These are phyloP conservation scores for Clavariopsis aquatica DNA, from an alignment of 495 filamentous ascomycete genomes.

Conservation along the genomic window DNA sequence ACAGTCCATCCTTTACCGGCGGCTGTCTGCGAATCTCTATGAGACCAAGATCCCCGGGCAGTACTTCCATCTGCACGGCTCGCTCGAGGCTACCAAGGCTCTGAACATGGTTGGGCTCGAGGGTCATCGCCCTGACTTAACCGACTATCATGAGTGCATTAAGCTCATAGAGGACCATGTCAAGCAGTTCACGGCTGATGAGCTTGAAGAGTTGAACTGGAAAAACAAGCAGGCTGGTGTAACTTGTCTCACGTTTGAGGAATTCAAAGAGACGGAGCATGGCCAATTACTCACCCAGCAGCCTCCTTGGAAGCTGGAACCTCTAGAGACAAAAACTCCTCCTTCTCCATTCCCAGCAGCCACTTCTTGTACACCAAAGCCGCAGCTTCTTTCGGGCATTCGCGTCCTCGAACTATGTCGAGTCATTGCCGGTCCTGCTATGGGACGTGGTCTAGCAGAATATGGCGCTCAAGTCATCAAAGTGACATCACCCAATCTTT, in stretches of 20 bases:
- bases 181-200: constrained; percentile 59
- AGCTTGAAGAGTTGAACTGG: constrained; percentile 67
- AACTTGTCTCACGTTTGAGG: constrained; percentile 63
- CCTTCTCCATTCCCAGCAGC: constrained; percentile 54
- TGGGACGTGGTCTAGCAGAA: constrained; percentile 34
- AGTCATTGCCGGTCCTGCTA: constrained; percentile 51
- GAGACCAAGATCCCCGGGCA: constrained; percentile 63
- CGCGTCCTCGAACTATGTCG: constrained; percentile 35
- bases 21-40: constrained; percentile 75
- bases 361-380: constrained; percentile 22
- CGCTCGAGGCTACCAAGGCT: constrained; percentile 67
- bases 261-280: constrained; percentile 64
- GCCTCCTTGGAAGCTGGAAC: constrained; percentile 57
- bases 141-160: constrained; percentile 66
- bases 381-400: constrained; percentile 34
- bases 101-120: constrained; percentile 73
- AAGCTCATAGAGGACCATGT: constrained; percentile 67
- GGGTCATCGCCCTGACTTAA: constrained; percentile 61
- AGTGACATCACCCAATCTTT: constrained; percentile 65
- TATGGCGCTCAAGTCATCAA: constrained; percentile 57
- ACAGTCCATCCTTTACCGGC: constrained; percentile 71
- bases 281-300: constrained; percentile 52
- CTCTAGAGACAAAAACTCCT: constrained; percentile 51
- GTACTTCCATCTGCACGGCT: constrained; percentile 80
- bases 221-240: constrained; percentile 66